These are phyloP conservation scores for Aulographum hederae DNA, from an alignment of 2,329 filamentous ascomycete genomes.

Conservation along the genomic window DNA sequence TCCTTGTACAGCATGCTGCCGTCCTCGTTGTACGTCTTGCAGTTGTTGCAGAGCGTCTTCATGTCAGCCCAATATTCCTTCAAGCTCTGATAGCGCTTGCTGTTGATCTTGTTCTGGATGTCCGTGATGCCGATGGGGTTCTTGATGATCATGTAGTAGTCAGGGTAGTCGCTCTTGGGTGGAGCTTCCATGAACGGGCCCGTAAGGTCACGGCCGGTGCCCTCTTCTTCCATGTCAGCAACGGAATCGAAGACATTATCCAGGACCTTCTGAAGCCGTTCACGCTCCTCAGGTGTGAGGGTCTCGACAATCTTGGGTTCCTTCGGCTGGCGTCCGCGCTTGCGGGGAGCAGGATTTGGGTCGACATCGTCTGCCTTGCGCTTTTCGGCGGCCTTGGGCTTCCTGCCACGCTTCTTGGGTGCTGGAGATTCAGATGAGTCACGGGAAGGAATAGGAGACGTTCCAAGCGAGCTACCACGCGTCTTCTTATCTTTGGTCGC, in stretches of 20 bases:
- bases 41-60: slow-evolving; percentile 71
- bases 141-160: slow-evolving; percentile 89
- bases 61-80: slow-evolving; percentile 72
- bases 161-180: slow-evolving; percentile 73
- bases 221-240: slow-evolving; percentile 63
- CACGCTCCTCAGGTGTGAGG: slow-evolving; percentile 50
- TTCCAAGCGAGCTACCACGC: slow-evolving; percentile 34
- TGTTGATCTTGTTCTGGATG: slow-evolving; percentile 89
- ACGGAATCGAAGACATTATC: slow-evolving; percentile 60
- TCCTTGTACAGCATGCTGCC: slow-evolving; percentile 82
- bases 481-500: slow-evolving; percentile 39
- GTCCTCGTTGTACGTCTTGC: slow-evolving; percentile 92
- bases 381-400: slow-evolving; percentile 62
- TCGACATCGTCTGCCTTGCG: slow-evolving; percentile 71
- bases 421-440: slow-evolving; percentile 68
- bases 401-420: slow-evolving; percentile 66
- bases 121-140: slow-evolving; percentile 92
- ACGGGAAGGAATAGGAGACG: slow-evolving; percentile 60
- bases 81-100: slow-evolving; percentile 73
- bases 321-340: slow-evolving; percentile 43
- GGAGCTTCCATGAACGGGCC: slow-evolving; percentile 87
- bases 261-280: slow-evolving; percentile 62
- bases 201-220: slow-evolving; percentile 58
- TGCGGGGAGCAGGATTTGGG: slow-evolving; percentile 46
- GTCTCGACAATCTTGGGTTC: slow-evolving; percentile 42